Evolutionary conservation across 805 yeast species (phyloP).

Genomic region (Saturnispora diversa): DNA sequence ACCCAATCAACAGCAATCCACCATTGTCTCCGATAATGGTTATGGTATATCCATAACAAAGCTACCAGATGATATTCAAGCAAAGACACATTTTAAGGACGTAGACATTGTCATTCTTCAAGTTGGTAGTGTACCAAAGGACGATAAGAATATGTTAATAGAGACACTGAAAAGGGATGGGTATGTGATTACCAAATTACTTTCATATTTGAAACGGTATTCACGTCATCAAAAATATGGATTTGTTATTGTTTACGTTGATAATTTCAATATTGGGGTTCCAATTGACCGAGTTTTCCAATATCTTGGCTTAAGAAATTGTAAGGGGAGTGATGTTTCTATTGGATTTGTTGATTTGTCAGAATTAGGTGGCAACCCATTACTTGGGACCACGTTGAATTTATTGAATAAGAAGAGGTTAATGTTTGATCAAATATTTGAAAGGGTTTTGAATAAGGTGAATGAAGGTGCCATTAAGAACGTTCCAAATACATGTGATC

Average conservation of each 20-base stretch:
- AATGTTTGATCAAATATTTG: slow-evolving; percentile 4
- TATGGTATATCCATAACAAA: slow-evolving; percentile 30
- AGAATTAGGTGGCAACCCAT: not conserved
- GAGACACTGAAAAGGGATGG: slow-evolving; percentile 10
- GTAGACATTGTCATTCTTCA: slow-evolving; percentile 43
- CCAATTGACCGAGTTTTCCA: slow-evolving; percentile 7
- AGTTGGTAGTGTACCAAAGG: slow-evolving; percentile 34
- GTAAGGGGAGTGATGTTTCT: not conserved
- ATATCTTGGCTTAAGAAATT: slow-evolving; percentile 4
- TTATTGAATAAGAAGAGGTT: not conserved
- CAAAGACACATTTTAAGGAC: slow-evolving; percentile 32
- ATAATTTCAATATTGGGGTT: slow-evolving; percentile 3
- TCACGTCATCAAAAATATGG: slow-evolving; percentile 9
- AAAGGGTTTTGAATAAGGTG: slow-evolving; percentile 1
- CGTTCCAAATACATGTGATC: no score
- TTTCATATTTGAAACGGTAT: slow-evolving; percentile 6
- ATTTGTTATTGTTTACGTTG: slow-evolving; percentile 12
- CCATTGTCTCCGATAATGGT: slow-evolving; percentile 7
- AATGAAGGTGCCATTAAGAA: not conserved
- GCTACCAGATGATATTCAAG: slow-evolving; percentile 34
- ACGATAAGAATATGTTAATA: not conserved
- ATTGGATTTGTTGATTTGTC: slow-evolving; percentile 13
- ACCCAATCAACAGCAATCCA: not conserved
- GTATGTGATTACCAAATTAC: slow-evolving; percentile 10
- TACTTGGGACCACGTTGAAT: not conserved